phyloP scores from a whole-genome alignment of 441 rosid species.

The Aleurites moluccanus region DNA sequence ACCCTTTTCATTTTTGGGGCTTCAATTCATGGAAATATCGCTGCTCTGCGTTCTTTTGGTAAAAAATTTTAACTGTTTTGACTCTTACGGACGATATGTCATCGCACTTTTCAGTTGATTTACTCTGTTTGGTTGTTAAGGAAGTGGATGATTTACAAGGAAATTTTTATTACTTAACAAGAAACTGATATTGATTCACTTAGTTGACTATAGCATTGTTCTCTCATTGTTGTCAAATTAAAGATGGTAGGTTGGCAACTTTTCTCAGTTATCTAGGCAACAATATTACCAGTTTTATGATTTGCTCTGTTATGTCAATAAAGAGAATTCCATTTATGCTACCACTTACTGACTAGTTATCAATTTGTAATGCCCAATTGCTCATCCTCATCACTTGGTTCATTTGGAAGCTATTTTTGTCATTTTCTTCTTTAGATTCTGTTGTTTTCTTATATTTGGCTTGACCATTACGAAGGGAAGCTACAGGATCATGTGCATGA shows the following conservation, averaged over 20 bases:
- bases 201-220: not conserved
- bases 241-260: not conserved
- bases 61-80: not conserved
- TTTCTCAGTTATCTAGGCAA: not conserved
- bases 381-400: not conserved
- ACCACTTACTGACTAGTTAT: not conserved
- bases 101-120: not conserved
- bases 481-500: not conserved
- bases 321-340: not conserved
- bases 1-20: not conserved
- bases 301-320: not conserved
- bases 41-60: too few species aligned
- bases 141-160: not conserved
- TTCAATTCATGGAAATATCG: not conserved
- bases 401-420: not conserved
- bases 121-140: conserved; percentile 9
- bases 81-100: not conserved
- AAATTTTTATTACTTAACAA: not conserved
- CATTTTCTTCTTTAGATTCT: not conserved
- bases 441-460: not conserved
- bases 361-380: not conserved
- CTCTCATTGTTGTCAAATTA: not conserved
- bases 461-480: not conserved
- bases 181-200: not conserved
- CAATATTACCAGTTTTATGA: not conserved